phyloP scores from a whole-genome alignment of 148 eudicot genomes.

The Amaranthus palmeri region DNA sequence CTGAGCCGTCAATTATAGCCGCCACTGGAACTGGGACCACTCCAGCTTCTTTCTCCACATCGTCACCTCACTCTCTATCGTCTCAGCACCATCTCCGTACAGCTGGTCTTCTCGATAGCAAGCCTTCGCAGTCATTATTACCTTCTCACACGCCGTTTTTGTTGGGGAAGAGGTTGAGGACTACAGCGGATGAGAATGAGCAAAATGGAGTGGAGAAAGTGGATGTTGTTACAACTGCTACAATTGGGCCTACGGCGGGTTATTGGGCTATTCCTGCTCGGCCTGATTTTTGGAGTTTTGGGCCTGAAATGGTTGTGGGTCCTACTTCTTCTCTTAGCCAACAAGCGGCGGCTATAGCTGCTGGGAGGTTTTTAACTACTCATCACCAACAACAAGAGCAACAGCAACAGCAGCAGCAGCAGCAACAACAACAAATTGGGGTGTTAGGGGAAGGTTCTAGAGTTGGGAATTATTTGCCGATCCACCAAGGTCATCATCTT shows the following conservation, averaged over 20 bases:
- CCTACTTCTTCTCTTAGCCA: conserved; percentile 26
- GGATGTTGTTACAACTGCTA: conserved; percentile 22
- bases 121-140: no score
- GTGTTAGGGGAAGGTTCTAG: conserved; percentile 59
- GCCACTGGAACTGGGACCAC: conserved; percentile 77
- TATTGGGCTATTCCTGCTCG: conserved; percentile 76
- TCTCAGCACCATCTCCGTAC: conserved; percentile 12
- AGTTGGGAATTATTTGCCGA: conserved; percentile 77
- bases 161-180: conserved; percentile 55
- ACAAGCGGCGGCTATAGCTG: conserved; percentile 30
- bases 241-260: conserved; percentile 36
- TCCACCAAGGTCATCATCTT: conserved; percentile 54
- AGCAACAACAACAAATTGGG: not conserved
- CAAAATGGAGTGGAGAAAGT: conserved; percentile 40
- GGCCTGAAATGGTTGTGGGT: conserved; percentile 61
- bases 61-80: conserved; percentile 30
- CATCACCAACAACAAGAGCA: conserved; percentile 5
- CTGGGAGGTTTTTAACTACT: conserved; percentile 45
- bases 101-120: not conserved
- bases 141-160: conserved; percentile 34
- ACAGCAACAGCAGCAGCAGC: conserved; percentile 13
- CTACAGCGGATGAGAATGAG: conserved; percentile 25
- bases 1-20: conserved; percentile 72
- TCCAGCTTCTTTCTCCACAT: conserved; percentile 58
- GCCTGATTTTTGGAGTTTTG: conserved; percentile 81